Base-by-base conservation (phyloP, 2,329 filamentous ascomycete genomes). In the Curvularia sp. region DNA sequence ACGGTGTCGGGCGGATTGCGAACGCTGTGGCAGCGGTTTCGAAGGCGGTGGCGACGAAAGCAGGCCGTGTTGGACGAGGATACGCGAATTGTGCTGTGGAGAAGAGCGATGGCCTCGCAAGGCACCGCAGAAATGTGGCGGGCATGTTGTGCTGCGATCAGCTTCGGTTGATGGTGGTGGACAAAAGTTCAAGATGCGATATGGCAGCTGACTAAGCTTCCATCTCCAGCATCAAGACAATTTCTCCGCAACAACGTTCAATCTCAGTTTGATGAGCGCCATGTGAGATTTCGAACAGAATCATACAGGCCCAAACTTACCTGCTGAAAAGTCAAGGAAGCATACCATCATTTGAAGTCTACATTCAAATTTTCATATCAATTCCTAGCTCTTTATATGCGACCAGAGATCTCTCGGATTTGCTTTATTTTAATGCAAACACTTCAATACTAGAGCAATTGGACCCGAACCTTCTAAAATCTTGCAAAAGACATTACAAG, bases 1-100 rank as follows among this genome's bases (percentile, higher is more conserved):
- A 74, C 60, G 79, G 76, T 71, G 81, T 78, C 53, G 71, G 58
- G 60, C 74, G 78, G 55, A 67, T 49, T 43, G 66, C 58, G 39
- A 68, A 61, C 30, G 63, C 50, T 49, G 61, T 61, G 53, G 60
- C 49, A 48, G 62, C 61, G 58, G 70, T 68, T 54, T 60, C 61
- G 51, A 71, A 58, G 5, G 71, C 56, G 18, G 58, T 46, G 41
- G 61, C 57, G 52, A 61, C 54, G 48, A 70, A 64, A 48, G 70
- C 63, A 44, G 70, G 65, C 33, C 64, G 66, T 12, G 53, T 41
- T 9, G 60, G 38, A 41, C 59, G 65, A 12, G 62, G 55, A 30
- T 51, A 64, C 7, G 62, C 58, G 42, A 55, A 66, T 60, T 54
- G 69, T 13, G 57, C 42, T 18, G 57, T 51, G 12, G 61, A 56